Evolutionary conservation across 371 early-diverging fungal genomes (phyloP).

Genomic region (Batkoa obscura): DNA sequence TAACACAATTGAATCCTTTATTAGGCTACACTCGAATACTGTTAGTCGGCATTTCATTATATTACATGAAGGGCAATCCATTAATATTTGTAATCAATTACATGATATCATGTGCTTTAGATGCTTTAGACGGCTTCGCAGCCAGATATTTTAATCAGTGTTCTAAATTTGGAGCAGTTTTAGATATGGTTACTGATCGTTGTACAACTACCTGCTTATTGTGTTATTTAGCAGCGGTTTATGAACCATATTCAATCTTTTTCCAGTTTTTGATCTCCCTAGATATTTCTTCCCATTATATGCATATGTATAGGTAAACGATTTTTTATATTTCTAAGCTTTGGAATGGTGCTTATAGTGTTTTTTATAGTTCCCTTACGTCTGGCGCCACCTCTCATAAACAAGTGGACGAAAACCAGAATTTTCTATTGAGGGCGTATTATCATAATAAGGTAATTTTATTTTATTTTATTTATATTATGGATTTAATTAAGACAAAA

Average conservation of each 20-base stretch:
- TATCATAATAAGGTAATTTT: slow-evolving; percentile 60
- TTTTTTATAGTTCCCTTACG: slow-evolving; percentile 42
- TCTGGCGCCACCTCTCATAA: slow-evolving; percentile 84
- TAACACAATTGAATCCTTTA: background rate
- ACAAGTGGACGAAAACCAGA: slow-evolving; percentile 40
- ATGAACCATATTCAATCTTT: slow-evolving; percentile 44
- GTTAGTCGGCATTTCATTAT: slow-evolving; percentile 47
- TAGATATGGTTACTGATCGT: slow-evolving; percentile 96
- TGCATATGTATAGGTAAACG: slow-evolving; percentile 86
- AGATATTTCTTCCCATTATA: slow-evolving; percentile 89
- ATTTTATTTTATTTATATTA: background rate
- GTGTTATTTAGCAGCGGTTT: slow-evolving; percentile 51
- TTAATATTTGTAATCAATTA: slow-evolving; percentile 53
- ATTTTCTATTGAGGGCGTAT: slow-evolving; percentile 64
- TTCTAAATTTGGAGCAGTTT: slow-evolving; percentile 84
- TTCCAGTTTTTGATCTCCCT: slow-evolving; percentile 80
- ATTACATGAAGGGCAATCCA: slow-evolving; percentile 53
- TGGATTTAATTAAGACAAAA: too few relatives aligned
- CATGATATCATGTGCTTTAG: slow-evolving; percentile 71
- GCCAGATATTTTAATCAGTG: slow-evolving; percentile 84
- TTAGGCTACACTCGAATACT: slow-evolving; percentile 72
- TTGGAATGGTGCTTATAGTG: too few relatives aligned
- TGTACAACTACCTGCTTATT: slow-evolving; percentile 81
- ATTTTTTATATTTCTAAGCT: background rate
- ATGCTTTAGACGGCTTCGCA: slow-evolving; percentile 87